Base-by-base conservation (phyloP, 176 grass and related monocot species). In the Puya raimondii region DNA sequence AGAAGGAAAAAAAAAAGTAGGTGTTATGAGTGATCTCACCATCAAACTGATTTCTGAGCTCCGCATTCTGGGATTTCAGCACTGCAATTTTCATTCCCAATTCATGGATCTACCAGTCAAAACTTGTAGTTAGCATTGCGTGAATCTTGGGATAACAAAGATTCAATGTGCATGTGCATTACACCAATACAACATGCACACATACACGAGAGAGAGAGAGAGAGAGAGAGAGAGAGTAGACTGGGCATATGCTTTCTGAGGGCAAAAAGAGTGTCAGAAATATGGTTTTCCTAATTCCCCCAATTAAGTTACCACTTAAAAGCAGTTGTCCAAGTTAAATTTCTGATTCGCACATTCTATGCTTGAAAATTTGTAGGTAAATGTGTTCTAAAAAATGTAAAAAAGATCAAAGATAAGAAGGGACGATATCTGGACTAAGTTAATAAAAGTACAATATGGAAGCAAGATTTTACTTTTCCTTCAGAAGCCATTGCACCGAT, bases 401-500 rank as follows among this genome's bases (percentile, higher is more conserved):
- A 21, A 5, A 22, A 2, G 17, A 18, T 22, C 16, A 10, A 61
- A 18, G 8, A 61, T 16, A 18, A 9, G 1, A 61, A 61, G 16
- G 56, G 1, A 61, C 10, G n/a, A 61, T 61, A 61, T 61, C 56
- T 61, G 16, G 56, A 18, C 7, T 22, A 20, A 9, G 56, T 61
- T 61, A 42, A 61, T 61, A 20, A 61, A 59, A 61, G 16, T 61
- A 22, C 56, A 61, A 21, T 61, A 10, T 61, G 56, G 48, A 51
- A 72, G 23, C 49, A 54, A 23, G 42, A 12, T 67, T 42, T 69
- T 81, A 92, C 92, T 87, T 99, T 99, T 81, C 95, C 95, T 91
- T 99, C 95, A n/a, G 95, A 99, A 80, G 95, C 95, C 77, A 99
- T 99, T 7, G 87, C 90, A 2, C 95, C 90, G 75, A 99, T 99